These are phyloP conservation scores for Saprolegnia diclina DNA, from an alignment of 352 stramenopile species.

Conservation along the genomic window DNA sequence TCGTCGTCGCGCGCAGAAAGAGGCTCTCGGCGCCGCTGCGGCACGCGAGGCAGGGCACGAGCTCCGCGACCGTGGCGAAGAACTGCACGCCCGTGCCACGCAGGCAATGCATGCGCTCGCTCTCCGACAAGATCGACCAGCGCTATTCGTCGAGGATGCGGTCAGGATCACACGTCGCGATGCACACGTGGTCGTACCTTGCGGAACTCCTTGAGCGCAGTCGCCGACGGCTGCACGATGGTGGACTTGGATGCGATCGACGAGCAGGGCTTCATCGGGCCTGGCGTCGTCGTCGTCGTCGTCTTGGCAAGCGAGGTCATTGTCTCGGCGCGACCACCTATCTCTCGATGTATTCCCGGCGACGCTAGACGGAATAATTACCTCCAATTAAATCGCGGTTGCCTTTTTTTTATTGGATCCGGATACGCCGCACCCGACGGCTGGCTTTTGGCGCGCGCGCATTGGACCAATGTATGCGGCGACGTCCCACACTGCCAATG, in stretches of 20 bases:
- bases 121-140: conserved; percentile 73
- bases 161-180: background rate
- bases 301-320: background rate
- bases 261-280: background rate
- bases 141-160: conserved; percentile 34
- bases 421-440: conserved; percentile 1
- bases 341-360: background rate
- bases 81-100: conserved; percentile 61
- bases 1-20: conserved; percentile 36
- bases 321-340: background rate
- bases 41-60: conserved; percentile 72
- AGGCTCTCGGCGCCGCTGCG: conserved; percentile 71
- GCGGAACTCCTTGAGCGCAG: conserved; percentile 25
- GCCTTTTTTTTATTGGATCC: conserved; percentile 1
- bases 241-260: background rate
- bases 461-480: background rate
- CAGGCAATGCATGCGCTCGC: conserved; percentile 60
- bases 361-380: conserved; percentile 19
- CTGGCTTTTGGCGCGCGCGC: background rate
- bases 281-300: background rate
- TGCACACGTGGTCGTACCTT: conserved; percentile 6
- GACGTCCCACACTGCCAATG: background rate
- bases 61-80: conserved; percentile 57
- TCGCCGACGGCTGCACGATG: conserved; percentile 25
- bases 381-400: conserved; percentile 15